Conservation (phyloP, 257 asterid genomes). For the Solanum corneliomulleri region DNA sequence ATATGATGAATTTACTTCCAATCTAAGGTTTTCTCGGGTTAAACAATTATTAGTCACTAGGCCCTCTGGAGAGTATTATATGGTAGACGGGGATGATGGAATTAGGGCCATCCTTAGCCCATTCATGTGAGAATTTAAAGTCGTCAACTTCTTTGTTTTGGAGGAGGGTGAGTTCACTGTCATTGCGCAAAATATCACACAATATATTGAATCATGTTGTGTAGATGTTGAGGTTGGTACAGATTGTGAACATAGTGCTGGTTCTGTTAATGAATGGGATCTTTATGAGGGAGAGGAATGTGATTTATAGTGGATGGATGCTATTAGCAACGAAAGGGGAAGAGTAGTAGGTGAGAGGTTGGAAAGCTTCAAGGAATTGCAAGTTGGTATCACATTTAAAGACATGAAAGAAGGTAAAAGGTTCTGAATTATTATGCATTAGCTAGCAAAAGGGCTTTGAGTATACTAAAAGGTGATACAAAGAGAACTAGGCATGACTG, state of each 20-base stretch:
- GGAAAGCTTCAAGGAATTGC: background rate
- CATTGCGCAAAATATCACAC: background rate
- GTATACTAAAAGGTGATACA: background rate
- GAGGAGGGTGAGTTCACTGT: background rate
- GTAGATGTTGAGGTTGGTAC: background rate
- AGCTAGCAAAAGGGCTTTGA: background rate
- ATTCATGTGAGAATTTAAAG: background rate
- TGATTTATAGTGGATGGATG: no score
- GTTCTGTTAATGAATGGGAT: background rate
- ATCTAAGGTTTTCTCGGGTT: background rate
- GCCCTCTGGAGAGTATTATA: no score
- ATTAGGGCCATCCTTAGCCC: background rate
- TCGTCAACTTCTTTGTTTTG: background rate
- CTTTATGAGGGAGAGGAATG: background rate
- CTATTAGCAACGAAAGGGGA: background rate
- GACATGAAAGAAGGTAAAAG: background rate
- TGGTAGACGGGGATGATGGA: background rate
- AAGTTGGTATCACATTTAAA: background rate
- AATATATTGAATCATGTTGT: background rate
- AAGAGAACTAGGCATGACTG: background rate
- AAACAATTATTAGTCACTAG: background rate
- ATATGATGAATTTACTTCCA: no score
- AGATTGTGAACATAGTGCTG: background rate
- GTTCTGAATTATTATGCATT: background rate
- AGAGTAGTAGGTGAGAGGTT: background rate